Evolutionary conservation across 2,329 filamentous ascomycete species (phyloP).

Genomic region (Colletotrichum brevisporum): DNA sequence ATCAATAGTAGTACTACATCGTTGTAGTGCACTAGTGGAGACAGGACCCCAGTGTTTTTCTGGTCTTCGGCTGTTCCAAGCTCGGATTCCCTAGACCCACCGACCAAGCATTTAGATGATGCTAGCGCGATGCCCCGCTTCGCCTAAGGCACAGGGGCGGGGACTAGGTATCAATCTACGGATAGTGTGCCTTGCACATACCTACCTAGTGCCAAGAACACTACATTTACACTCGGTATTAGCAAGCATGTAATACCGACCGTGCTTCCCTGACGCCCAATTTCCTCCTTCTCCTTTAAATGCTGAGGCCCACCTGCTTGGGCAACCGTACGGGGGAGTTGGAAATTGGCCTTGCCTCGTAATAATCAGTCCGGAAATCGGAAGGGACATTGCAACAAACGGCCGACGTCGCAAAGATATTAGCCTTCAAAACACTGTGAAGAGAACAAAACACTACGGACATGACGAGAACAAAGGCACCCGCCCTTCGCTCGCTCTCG

Average conservation of each 20-base stretch:
- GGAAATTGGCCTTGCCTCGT: constrained; percentile 7
- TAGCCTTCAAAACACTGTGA: no score
- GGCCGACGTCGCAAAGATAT: no score
- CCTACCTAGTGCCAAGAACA: no score
- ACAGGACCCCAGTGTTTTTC: not conserved
- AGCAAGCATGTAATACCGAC: no score
- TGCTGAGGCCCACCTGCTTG: not conserved
- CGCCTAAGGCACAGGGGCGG: not conserved
- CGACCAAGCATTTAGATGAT: constrained; percentile 10
- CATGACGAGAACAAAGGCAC: not conserved
- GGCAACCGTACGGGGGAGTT: not conserved
- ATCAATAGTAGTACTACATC: no score
- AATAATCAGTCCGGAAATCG: not conserved
- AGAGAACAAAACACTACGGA: no score
- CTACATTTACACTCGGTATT: no score
- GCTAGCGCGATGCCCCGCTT: constrained; percentile 23
- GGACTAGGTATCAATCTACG: no score
- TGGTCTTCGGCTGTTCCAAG: not conserved
- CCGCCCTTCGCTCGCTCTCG: not conserved
- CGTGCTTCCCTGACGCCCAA: constrained; percentile 10
- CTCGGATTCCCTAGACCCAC: constrained; percentile 5
- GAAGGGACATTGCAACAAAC: not conserved
- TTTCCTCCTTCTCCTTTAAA: constrained; percentile 20
- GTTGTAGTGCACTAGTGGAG: no score
- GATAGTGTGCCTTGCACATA: no score